A percentile compares a stretch with the other conserved stretches of the same genome.
Evolutionary conservation across 441 rosid species (phyloP).

Genomic region (Eugenia klotzschiana): DNA sequence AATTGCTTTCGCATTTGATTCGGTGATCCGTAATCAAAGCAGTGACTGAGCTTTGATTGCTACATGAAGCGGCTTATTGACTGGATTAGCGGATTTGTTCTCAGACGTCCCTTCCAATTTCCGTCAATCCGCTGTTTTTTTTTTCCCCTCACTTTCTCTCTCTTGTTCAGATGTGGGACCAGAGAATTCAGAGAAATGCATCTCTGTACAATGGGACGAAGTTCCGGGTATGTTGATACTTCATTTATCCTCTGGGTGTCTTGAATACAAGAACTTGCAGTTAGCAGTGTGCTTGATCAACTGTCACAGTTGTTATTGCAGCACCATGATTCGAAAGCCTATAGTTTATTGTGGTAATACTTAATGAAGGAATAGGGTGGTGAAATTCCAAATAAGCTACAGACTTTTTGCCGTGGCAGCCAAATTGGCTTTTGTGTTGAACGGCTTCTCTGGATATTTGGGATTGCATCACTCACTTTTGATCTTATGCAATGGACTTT

Average conservation of each 20-base stretch:
- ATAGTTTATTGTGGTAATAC: neutral
- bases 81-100: neutral
- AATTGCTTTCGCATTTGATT: neutral
- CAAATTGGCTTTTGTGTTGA: neutral
- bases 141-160: neutral
- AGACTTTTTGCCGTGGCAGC: neutral
- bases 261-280: neutral
- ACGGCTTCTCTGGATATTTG: neutral
- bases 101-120: neutral
- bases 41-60: neutral
- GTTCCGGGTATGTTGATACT: slow-evolving; percentile 53
- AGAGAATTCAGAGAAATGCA: slow-evolving; percentile 35
- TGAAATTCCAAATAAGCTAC: neutral
- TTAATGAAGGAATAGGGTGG: neutral
- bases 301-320: neutral
- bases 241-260: neutral
- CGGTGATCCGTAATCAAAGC: neutral
- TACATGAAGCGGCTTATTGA: neutral
- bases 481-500: neutral
- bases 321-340: neutral
- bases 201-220: slow-evolving; percentile 70
- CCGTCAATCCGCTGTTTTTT: neutral
- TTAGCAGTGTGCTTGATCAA: neutral
- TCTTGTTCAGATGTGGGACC: slow-evolving; percentile 55
- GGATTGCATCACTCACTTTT: neutral